These are phyloP conservation scores for Saturnispora halmiae DNA, from an alignment of 805 yeast species.

Conservation along the genomic window DNA sequence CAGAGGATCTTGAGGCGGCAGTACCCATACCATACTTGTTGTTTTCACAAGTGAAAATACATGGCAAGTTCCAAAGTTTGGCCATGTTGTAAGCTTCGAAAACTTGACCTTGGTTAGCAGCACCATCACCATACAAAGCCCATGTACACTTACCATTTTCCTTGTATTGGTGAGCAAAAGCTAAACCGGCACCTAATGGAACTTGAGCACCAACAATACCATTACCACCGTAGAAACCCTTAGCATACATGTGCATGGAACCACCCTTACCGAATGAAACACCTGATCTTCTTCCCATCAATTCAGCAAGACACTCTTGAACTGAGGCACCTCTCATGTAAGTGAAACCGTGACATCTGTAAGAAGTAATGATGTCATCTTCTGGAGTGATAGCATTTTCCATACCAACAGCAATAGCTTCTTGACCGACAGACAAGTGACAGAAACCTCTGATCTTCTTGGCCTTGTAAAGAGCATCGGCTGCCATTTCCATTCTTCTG, in stretches of 20 bases:
- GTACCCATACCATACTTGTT: slow-evolving; percentile 99
- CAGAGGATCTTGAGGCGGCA: slow-evolving; percentile 92
- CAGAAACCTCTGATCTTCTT: slow-evolving; percentile 98
- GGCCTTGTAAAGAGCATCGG: slow-evolving; percentile 96
- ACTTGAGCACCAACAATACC: slow-evolving; percentile 99
- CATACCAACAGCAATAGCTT: slow-evolving; percentile 97
- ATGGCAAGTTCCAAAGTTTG: slow-evolving; percentile 94
- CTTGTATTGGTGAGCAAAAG: slow-evolving; percentile 95
- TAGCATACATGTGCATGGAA: slow-evolving; percentile 97
- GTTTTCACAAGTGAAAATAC: slow-evolving; percentile 93
- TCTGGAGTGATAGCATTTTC: slow-evolving; percentile 82
- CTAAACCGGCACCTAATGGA: slow-evolving; percentile 94
- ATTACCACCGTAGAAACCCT: slow-evolving; percentile 97
- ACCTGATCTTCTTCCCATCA: slow-evolving; percentile 95
- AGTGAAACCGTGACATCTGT: slow-evolving; percentile 98
- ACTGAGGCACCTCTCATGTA: slow-evolving; percentile 94
- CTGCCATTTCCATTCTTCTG: slow-evolving; percentile 98
- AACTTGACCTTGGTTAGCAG: slow-evolving; percentile 98
- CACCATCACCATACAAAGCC: slow-evolving; percentile 97
- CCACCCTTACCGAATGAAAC: slow-evolving; percentile 98
- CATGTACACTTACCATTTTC: slow-evolving; percentile 72
- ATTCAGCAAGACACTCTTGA: slow-evolving; percentile 83
- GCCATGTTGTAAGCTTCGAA: slow-evolving; percentile 99
- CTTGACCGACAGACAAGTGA: slow-evolving; percentile 97
- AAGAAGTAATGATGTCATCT: slow-evolving; percentile 91